These are phyloP conservation scores for Mucor indicus DNA, from an alignment of 371 early-diverging fungal genomes.

Conservation along the genomic window DNA sequence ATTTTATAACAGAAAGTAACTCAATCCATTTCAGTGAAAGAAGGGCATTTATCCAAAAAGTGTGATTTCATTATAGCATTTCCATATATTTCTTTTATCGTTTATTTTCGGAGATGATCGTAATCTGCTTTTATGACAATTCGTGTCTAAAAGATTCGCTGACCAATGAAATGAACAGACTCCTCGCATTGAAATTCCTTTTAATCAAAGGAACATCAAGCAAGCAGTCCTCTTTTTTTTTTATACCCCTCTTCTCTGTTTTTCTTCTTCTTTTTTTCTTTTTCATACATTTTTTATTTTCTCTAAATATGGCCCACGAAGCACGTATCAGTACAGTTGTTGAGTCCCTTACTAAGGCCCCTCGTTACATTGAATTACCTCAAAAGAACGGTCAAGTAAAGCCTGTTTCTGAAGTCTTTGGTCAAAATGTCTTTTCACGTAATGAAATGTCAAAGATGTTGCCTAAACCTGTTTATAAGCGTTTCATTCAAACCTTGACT, in stretches of 20 bases:
- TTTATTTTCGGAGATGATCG: no score
- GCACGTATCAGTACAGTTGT: slow-evolving; percentile 46
- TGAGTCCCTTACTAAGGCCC: slow-evolving; percentile 44
- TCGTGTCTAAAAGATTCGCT: no score
- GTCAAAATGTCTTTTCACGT: slow-evolving; percentile 87
- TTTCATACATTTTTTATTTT: not conserved
- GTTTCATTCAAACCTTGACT: slow-evolving; percentile 83
- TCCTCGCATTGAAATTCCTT: no score
- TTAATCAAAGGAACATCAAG: no score
- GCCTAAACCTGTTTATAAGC: slow-evolving; percentile 92
- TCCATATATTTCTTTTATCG: no score
- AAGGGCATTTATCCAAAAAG: no score
- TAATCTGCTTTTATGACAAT: no score
- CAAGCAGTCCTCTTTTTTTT: no score
- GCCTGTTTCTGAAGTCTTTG: slow-evolving; percentile 87
- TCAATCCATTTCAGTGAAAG: no score
- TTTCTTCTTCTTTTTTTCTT: slow-evolving; percentile 2
- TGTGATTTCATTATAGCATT: no score
- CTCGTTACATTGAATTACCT: slow-evolving; percentile 73
- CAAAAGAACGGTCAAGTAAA: slow-evolving; percentile 59
- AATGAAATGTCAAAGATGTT: slow-evolving; percentile 81
- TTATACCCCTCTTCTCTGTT: not conserved
- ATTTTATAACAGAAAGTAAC: no score
- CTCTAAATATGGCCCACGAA: slow-evolving; percentile 35
- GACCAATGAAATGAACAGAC: no score